A percentile compares a stretch with the other conserved stretches of the same genome.
phyloP scores from a whole-genome alignment of 306 rosid species.

The Prunus padus region DNA sequence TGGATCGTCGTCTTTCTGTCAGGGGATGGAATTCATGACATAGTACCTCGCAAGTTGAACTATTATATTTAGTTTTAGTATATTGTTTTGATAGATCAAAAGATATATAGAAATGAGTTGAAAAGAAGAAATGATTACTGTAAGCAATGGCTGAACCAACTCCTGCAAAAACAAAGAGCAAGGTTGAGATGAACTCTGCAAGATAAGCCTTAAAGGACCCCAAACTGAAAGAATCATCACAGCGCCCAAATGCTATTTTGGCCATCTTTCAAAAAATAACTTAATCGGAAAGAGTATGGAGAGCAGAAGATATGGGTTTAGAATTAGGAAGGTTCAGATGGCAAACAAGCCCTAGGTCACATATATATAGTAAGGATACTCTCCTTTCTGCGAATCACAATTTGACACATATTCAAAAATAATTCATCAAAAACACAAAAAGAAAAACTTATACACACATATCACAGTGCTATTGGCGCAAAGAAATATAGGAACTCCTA shows the following conservation, averaged over 20 bases:
- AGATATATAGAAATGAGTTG: not conserved
- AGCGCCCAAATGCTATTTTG: slow-evolving; percentile 71
- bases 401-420: too few species aligned
- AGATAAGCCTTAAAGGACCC: slow-evolving; percentile 70
- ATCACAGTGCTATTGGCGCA: too few species aligned
- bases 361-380: slow-evolving; percentile 28
- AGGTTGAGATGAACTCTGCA: slow-evolving; percentile 89
- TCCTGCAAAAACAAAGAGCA: slow-evolving; percentile 88
- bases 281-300: not conserved
- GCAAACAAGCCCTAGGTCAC: slow-evolving; percentile 35
- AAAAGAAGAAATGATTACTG: slow-evolving; percentile 30
- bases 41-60: too few species aligned
- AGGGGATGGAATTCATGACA: too few species aligned
- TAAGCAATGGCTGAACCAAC: slow-evolving; percentile 88
- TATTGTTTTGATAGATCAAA: not conserved
- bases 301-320: slow-evolving; percentile 23
- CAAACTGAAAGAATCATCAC: slow-evolving; percentile 69
- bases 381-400: rapidly evolving
- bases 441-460: too few species aligned
- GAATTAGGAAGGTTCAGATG: slow-evolving; percentile 15
- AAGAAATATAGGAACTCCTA: too few species aligned
- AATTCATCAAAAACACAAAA: too few species aligned
- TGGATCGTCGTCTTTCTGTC: too few species aligned
- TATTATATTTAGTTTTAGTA: not conserved
- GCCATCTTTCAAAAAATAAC: slow-evolving; percentile 46